phyloP scores from a whole-genome alignment of 1,139 yeast species.

The Blastobotrys proliferans region DNA sequence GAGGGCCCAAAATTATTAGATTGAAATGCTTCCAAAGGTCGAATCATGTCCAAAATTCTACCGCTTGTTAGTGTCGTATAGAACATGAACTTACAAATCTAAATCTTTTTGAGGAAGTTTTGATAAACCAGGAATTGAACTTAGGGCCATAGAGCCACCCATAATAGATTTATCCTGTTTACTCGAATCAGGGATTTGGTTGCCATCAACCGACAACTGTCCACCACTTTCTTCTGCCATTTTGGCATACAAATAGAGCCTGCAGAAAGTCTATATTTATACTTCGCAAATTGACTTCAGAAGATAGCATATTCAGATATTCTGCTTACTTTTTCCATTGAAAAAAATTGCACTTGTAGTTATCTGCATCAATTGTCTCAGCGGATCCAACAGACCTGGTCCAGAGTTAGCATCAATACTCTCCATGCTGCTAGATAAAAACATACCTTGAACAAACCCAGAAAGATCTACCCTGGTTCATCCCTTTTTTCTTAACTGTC shows the following conservation, averaged over 20 bases:
- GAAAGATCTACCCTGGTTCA: constrained; percentile 38
- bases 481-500: constrained; percentile 34
- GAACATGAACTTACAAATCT: no score
- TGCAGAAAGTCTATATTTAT: background rate
- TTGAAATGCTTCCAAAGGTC: no score
- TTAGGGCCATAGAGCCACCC: no score
- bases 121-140: no score
- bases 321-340: constrained; percentile 28
- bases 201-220: background rate
- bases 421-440: constrained; percentile 3
- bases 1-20: no score
- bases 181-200: no score
- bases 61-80: no score
- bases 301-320: background rate
- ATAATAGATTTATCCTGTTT: no score
- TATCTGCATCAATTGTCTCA: constrained; percentile 20
- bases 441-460: constrained; percentile 38
- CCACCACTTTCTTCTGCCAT: background rate
- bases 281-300: background rate
- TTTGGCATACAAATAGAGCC: background rate
- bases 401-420: background rate
- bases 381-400: constrained; percentile 32
- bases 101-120: no score
- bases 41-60: no score
- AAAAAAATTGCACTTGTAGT: constrained; percentile 35